Base-by-base conservation (phyloP, 2,329 filamentous ascomycete species). In the Iodosphaeria phyllophila region DNA sequence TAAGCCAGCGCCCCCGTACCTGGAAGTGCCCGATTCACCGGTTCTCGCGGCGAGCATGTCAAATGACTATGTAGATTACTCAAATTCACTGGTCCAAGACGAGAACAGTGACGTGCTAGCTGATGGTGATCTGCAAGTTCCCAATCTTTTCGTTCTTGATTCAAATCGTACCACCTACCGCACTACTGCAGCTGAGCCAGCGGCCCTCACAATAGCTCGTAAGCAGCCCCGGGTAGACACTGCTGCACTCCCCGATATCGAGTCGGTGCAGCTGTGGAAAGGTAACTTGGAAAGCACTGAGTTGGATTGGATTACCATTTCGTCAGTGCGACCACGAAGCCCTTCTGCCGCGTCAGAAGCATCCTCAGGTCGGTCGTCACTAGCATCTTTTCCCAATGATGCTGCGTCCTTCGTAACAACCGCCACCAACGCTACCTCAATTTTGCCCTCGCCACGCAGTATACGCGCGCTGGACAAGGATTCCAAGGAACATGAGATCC, bases 201-300 rank as follows among this genome's bases (percentile, higher is more conserved):
- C 41, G n/a, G 46, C 46, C n/a, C 30, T 52, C 7, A 18, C 38
- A 18, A 47, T 51, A 30, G 26, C 28, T 20, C 42, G 46, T 29
- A 53, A 46, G 32, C 34, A 36, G 22, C 33, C 34, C 18, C n/a
- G n/a, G n/a, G n/a, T n/a, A n/a, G 29, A 39, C 15, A 16, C 11
- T 23, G 27, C 28, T 18, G 27, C 40, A 5, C 17, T 39, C 8
- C 33, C 35, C 10, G 35, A 37, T 3, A 27, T 46, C 3, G 26
- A 41, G 22, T 44, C 42, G 6, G 33, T 21, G 12, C 28, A 27
- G 7, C 28, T 44, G 15, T 45, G 42, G 42, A 27, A 12, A 6
- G 29, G 23, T 7, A 29, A 19, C 12, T 30, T 32, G 8, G 23
- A 14, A n/a, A 31, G 26, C 3, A 30, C 27, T 13, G 34, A 42